Percentiles rank a stretch among this genome's conserved stretches.
phyloP scores from a whole-genome alignment of 164 flowering plant genomes.

The grape (Vitis vinifera) region ASM3070453v1 NC_081813.1:595501-596000 shows the following conservation, averaged over 20 bases:
- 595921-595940: conserved; percentile 72
- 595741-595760: conserved; percentile 60
- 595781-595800: conserved; percentile 44
- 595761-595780: conserved; percentile 29
- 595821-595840: conserved; percentile 51
- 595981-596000: conserved; percentile 37
- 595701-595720: conserved; percentile 63
- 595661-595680: conserved; percentile 91
- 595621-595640: conserved; percentile 85
- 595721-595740: conserved; percentile 57
- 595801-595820: conserved; percentile 39
- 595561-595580: no score
- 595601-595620: conserved; percentile 61
- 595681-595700: conserved; percentile 96
- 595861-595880: conserved; percentile 46
- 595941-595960: conserved; percentile 60
- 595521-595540: no score
- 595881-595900: conserved; percentile 55
- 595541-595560: no score
- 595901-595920: conserved; percentile 70
- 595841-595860: conserved; percentile 47
- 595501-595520: no score
- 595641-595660: conserved; percentile 81
- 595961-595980: conserved; percentile 38
- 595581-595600: conserved; percentile 26